Percentiles rank a stretch among this genome's conserved stretches.
These are phyloP conservation scores for Lactarius hengduanensis DNA, from an alignment of 768 basidiomycete genomes.

Conservation along the genomic window DNA sequence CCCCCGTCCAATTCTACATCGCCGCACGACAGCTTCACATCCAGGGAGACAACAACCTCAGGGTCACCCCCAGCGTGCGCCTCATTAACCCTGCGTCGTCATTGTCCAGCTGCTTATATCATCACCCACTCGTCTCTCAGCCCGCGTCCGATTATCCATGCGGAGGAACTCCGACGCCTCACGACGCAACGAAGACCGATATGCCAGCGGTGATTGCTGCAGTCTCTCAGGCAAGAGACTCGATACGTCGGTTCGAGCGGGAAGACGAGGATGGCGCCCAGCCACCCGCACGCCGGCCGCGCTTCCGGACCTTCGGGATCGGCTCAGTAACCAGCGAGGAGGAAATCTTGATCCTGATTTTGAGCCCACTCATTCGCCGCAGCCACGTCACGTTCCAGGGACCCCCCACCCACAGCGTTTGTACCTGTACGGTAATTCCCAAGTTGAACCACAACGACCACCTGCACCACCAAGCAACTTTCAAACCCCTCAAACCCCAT, in stretches of 20 bases:
- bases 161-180: constrained; percentile 20
- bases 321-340: constrained; percentile 5
- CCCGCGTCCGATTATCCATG: constrained; percentile 18
- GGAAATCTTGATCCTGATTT: constrained; percentile 17
- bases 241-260: constrained; percentile 5
- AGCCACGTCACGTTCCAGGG: constrained; percentile 25
- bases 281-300: neutral
- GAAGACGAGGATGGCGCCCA: neutral
- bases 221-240: constrained; percentile 18
- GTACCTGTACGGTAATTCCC: neutral
- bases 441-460: constrained; percentile 20
- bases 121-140: constrained; percentile 1
- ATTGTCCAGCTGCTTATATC: neutral
- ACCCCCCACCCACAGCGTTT: constrained; percentile 14
- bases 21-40: constrained; percentile 10
- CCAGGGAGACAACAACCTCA: constrained; percentile 9
- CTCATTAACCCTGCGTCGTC: neutral
- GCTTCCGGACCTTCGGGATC: constrained; percentile 23
- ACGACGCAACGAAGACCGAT: constrained; percentile 14
- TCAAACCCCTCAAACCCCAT: neutral
- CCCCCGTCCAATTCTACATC: constrained; percentile 23
- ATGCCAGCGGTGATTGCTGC: constrained; percentile 14
- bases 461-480: constrained; percentile 4
- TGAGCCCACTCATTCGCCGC: constrained; percentile 14
- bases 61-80: constrained; percentile 20